Conservation (phyloP, 1,284 basidiomycete species). For the Ceratobasidium sp. region DNA sequence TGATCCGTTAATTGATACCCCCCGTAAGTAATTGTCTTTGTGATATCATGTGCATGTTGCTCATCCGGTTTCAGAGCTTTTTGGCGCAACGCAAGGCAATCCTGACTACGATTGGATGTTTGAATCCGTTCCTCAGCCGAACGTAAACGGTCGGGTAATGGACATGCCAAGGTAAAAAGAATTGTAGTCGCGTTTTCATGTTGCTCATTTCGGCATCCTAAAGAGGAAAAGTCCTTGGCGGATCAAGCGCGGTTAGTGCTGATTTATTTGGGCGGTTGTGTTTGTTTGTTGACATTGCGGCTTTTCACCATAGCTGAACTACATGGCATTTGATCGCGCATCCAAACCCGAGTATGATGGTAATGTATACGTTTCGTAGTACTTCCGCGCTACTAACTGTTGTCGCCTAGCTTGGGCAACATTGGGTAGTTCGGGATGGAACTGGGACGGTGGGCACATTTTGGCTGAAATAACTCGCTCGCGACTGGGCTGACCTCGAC, state of each 20-base stretch:
- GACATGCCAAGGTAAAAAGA: conserved; percentile 39
- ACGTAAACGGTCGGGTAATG: conserved; percentile 37
- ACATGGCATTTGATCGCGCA: conserved; percentile 53
- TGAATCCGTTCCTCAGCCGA: conserved; percentile 43
- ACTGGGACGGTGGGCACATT: conserved; percentile 49
- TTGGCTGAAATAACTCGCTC: background rate
- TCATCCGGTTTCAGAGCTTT: conserved; percentile 42
- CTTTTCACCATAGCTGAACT: conserved; percentile 48
- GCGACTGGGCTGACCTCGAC: background rate
- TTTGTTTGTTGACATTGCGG: background rate
- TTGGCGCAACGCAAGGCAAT: conserved; percentile 45
- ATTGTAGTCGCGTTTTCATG: background rate
- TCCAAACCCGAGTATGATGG: conserved; percentile 51
- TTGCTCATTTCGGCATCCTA: background rate
- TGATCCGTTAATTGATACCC: conserved; percentile 47
- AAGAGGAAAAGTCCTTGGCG: conserved; percentile 53
- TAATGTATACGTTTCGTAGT: background rate
- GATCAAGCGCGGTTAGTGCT: conserved; percentile 48
- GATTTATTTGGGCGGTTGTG: background rate
- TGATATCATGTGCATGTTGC: background rate
- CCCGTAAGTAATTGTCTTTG: conserved; percentile 38
- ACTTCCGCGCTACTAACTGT: conserved; percentile 48
- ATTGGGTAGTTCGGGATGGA: conserved; percentile 49
- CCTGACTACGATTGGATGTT: conserved; percentile 47
- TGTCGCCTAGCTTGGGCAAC: conserved; percentile 44